Base-by-base conservation (phyloP, 495 filamentous ascomycete genomes). In the Aspergillus bertholletiae region DNA sequence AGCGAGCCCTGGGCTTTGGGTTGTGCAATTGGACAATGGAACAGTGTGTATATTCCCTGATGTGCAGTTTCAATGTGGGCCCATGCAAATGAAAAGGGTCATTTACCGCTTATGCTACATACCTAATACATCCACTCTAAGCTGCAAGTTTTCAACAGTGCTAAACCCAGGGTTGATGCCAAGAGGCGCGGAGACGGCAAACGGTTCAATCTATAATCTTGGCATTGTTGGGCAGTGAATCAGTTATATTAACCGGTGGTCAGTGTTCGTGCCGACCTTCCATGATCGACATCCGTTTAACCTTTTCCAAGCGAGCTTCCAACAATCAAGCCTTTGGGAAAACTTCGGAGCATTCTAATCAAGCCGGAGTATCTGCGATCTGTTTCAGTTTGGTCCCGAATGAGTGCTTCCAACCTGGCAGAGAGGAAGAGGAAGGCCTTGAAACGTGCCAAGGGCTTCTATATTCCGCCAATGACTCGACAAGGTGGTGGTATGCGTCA, bases 361-460 rank as follows among this genome's bases (percentile, higher is more conserved):
- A n/a, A 34, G 21, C 23, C 15, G 50, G 21, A 22, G 17, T 32
- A 28, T 32, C 11, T 22, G 13, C 22, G 3, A 27, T 34, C 22
- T 18, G 50, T 53, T 53, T 53, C 50, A 45, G 23, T n/a, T 53
- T 53, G 27, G 45, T 43, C 17, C 35, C 26, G 17, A n/a, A n/a
- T n/a, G n/a, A n/a, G n/a, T n/a, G n/a, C n/a, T n/a, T n/a, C n/a
- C n/a, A n/a, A n/a, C n/a, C n/a, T n/a, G n/a, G n/a, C n/a, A n/a
- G n/a, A n/a, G n/a, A n/a, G n/a, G n/a, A n/a, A n/a, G n/a, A n/a
- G n/a, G n/a, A n/a, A n/a, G n/a, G n/a, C n/a, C n/a, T n/a, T n/a
- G n/a, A 44, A 48, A 54, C 52, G 22, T n/a, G 43, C 43, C 44
- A 54, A 37, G 52, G 26, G 52, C 15, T 13, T 37, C 7, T 20